Base-by-base conservation (phyloP, 2,329 filamentous ascomycete genomes). In the Botrytis medusae region DNA sequence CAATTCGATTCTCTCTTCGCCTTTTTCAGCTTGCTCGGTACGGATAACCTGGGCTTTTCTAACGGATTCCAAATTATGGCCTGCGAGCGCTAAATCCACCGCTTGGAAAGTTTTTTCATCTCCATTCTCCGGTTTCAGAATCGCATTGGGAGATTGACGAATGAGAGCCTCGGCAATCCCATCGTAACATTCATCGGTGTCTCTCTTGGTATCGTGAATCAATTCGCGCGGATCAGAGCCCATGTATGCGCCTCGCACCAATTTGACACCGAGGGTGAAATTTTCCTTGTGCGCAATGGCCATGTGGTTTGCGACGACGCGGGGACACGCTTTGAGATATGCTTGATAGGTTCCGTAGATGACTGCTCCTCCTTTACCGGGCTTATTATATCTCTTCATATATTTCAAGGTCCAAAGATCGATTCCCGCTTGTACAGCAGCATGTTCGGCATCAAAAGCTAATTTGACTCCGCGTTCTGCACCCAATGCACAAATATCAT, bases 401-500 rank as follows among this genome's bases (percentile, higher is more conserved):
- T 94, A 91, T n/a, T 87, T 83, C 68, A 96, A 82, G 8, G 91
- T 93, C 92, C 94, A 95, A 77, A 89, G 87, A 80, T 96, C 91
- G 75, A 97, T 95, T 12, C 93, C 93, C 9, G 87, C 84, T 83
- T 97, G 93, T 44, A 96, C 87, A 72, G 88, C 87, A 73, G 91
- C 90, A 82, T 97, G 93, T 83, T 98, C 95, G 1, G 94, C 95
- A 76, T 97, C 93, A 75, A 97, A 93, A 2, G 97, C 88, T 1
- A 98, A 86, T 4, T 89, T 87, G 4, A 97, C 89, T 37, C 91
- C 89, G 69, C 91, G 89, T 54, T 88, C 84, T 2, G 88, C 86
- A 0, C 94, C 94, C 25, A 92, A 87, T 64, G 90, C 85, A 83
- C 94, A 97, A 76, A 97, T 91, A 67, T 89, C 85, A 77, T 93